Conservation (phyloP, 2,329 filamentous ascomycete genomes). For the Lecanicillium sp. region DNA sequence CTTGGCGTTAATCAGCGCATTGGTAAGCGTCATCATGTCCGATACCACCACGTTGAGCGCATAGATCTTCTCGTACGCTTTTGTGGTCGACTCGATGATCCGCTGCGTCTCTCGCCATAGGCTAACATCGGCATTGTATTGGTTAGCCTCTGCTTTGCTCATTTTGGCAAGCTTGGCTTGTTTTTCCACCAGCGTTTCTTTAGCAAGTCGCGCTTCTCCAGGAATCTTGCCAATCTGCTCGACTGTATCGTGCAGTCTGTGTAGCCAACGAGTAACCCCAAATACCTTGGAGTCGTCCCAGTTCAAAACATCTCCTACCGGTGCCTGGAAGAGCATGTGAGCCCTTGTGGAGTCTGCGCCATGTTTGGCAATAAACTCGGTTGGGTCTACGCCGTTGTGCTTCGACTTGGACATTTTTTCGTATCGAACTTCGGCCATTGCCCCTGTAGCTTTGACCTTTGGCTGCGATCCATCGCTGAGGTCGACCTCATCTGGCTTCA, state of each 20-base stretch:
- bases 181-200: constrained; percentile 28
- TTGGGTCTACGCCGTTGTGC: constrained; percentile 82
- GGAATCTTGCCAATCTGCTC: constrained; percentile 13
- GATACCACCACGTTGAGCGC: constrained; percentile 77
- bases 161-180: constrained; percentile 21
- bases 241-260: constrained; percentile 55
- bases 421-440: constrained; percentile 53
- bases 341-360: constrained; percentile 79
- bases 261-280: constrained; percentile 75
- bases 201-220: constrained; percentile 13
- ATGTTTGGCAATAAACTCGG: constrained; percentile 60
- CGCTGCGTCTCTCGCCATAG: constrained; percentile 61
- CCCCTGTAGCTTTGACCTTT: constrained; percentile 52
- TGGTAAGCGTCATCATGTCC: constrained; percentile 75
- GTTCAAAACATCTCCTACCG: constrained; percentile 73
- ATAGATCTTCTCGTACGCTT: constrained; percentile 62
- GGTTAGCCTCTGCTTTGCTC: constrained; percentile 21
- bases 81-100: constrained; percentile 58
- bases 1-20: constrained; percentile 45
- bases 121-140: constrained; percentile 37
- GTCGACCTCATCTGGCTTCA: constrained; percentile 69
- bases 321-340: constrained; percentile 84
- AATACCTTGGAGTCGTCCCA: constrained; percentile 81
- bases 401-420: constrained; percentile 98
- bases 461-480: constrained; percentile 47